Base-by-base conservation (phyloP, 345 rosid species). In the Heritiera littoralis region DNA sequence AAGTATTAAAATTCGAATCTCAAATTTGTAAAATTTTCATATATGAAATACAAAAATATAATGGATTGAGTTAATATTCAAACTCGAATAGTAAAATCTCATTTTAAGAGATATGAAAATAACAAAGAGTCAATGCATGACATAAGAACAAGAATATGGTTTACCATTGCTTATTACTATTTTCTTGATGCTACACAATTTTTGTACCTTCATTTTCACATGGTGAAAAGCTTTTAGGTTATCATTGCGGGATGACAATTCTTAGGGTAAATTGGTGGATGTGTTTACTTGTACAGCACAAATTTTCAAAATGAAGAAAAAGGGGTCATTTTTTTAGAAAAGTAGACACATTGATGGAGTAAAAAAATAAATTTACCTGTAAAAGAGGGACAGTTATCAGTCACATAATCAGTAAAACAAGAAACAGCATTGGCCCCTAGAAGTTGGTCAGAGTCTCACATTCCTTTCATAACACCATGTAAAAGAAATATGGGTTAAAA, bases 331-430 rank as follows among this genome's bases (percentile, higher is more conserved):
- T 71, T 35, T 35, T 35, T 40, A 4, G 7, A 20, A 20, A 6
- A 38, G 35, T 49, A 51, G 75, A 71, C 80, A 77, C 66, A 77
- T 65, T 79, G 80, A 78, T 43, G 51, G 35, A 55, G 11, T 18
- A 12, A 56, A 80, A 63, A 70, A 67, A 58, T 12, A 63, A 71
- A 52, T 49, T 78, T 77, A 76, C 49, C 48, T 79, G 77, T 1
- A 59, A 81, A 86, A 78, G 85, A 78, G 80, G 51, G 80, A 81
- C 86, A 48, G n/a, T 49, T 45, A 49, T 49, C 11, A 72, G 74
- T 20, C 56, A 5, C 56, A 64, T 15, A 43, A 56, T 69, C 51
- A 74, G 28, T 23, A 23, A 23, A 23, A 23, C 28, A 23, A 2
- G 66, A 74, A 4, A 17, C 28, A 30, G 9, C 64, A 9, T n/a